Base-by-base conservation (phyloP, 2,329 filamentous ascomycete species). In the Aspergillus pseudotamarii region DNA sequence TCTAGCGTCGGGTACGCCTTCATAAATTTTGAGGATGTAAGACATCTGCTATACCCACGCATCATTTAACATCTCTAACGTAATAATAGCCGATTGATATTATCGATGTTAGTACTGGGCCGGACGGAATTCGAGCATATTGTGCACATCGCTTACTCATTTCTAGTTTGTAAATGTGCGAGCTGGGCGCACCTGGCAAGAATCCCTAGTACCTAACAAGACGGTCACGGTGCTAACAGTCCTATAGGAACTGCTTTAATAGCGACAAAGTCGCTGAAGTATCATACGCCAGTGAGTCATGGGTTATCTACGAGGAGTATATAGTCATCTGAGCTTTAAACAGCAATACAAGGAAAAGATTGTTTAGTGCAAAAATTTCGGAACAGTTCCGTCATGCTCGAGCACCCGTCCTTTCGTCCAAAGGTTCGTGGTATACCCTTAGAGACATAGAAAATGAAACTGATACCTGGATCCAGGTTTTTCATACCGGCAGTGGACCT, bases 341-440 rank as follows among this genome's bases (percentile, higher is more conserved):
- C 62, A 93, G 91, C 94, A 14, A 94, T 97, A 64, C 95, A 99
- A 81, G 95, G 95, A 53, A 90, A 91, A 66, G 93, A 97, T 73
- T 94, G 92, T 67, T 84, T 98, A 0, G 88, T 97, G 8, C 91
- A 96, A 76, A 97, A 98, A 75, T 99, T 99, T 74, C 89, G 95
- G 41, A 99, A 99, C 81, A 97, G 93, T 45, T 94, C 93, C 0
- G 93, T 99, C 34, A 97, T 98, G 93, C 83, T 94, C 0, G 94
- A 98, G 78, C 86, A 89, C 12, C 83, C 88, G 0, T 88, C 90
- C 58, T 96, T 93, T 72, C 89, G 93, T 0, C 95, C 95, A 0
- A 96, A 96, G 84, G 91, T 93, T 76, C 69, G 75, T 62, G n/a
- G 41, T 63, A 59, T 50, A 30, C 45, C 3, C 34, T 21, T 48